These are phyloP conservation scores for Eucalyptus paniculata DNA, from an alignment of 345 rosid species.

Conservation along the genomic window DNA sequence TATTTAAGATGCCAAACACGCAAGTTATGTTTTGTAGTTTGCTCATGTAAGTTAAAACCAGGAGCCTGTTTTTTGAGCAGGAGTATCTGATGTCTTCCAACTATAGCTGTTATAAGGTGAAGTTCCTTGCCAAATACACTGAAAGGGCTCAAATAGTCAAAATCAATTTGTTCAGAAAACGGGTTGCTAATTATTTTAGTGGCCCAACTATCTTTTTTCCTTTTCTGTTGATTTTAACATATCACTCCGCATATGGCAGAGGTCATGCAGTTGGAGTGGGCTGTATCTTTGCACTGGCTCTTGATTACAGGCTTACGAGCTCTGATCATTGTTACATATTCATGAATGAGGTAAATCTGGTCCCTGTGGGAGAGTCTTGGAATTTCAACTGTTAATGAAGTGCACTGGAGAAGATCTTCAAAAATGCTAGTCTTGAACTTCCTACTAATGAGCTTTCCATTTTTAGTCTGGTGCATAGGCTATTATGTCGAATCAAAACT, in stretches of 20 bases:
- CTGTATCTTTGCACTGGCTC: background rate
- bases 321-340: background rate
- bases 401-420: background rate
- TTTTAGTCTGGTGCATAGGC: background rate
- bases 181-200: background rate
- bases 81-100: background rate
- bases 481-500: background rate
- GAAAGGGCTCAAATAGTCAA: background rate
- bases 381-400: background rate
- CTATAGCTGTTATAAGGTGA: background rate
- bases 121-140: background rate
- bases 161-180: background rate
- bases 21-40: background rate
- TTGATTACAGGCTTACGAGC: conserved; percentile 1
- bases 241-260: background rate
- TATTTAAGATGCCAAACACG: background rate
- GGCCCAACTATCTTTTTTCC: background rate
- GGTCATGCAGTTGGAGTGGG: conserved; percentile 1
- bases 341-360: background rate
- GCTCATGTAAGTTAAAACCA: background rate
- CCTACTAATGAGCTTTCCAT: background rate
- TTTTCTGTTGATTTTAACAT: background rate
- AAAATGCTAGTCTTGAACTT: background rate
- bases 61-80: background rate
- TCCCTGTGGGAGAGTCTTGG: background rate